phyloP scores from a whole-genome alignment of 108 stramenopile species.

The Nitzschia palea region DNA sequence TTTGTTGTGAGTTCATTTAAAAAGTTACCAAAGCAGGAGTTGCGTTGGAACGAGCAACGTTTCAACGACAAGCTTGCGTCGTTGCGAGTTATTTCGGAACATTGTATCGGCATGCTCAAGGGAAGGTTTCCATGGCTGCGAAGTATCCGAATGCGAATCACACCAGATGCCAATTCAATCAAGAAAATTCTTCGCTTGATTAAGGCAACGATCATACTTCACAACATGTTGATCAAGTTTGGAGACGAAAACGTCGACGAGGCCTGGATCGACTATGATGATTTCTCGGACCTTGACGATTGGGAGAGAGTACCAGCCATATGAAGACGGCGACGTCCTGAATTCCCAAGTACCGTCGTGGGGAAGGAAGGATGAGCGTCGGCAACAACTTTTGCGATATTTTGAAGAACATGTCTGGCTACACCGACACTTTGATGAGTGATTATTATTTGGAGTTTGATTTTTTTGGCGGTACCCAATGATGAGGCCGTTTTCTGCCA shows the following conservation, averaged over 20 bases:
- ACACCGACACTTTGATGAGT: too few relatives aligned
- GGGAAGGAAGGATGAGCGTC: too few relatives aligned
- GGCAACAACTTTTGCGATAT: too few relatives aligned
- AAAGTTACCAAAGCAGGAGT: neutral
- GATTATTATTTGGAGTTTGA: too few relatives aligned
- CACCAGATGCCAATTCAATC: neutral
- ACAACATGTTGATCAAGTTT: conserved; percentile 7
- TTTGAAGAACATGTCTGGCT: too few relatives aligned
- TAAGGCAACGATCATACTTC: neutral
- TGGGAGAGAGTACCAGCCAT: too few relatives aligned
- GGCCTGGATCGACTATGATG: neutral
- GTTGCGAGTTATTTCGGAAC: conserved; percentile 14
- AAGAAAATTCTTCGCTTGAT: neutral
- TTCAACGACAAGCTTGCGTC: conserved; percentile 12
- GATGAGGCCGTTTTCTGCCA: too few relatives aligned
- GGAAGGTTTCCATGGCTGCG: conserved; percentile 22
- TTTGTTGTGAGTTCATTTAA: conserved; percentile 5
- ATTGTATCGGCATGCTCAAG: conserved; percentile 24
- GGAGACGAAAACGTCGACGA: neutral
- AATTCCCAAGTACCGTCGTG: too few relatives aligned
- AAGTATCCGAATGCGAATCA: conserved; percentile 10
- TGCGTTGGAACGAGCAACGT: neutral
- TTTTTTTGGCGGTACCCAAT: too few relatives aligned
- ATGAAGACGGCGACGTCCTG: too few relatives aligned
- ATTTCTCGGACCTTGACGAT: neutral